Percentiles rank a stretch among this genome's conserved stretches.
phyloP scores from a whole-genome alignment of 2,329 filamentous ascomycete species.

The Alternaria brassicicola region DNA sequence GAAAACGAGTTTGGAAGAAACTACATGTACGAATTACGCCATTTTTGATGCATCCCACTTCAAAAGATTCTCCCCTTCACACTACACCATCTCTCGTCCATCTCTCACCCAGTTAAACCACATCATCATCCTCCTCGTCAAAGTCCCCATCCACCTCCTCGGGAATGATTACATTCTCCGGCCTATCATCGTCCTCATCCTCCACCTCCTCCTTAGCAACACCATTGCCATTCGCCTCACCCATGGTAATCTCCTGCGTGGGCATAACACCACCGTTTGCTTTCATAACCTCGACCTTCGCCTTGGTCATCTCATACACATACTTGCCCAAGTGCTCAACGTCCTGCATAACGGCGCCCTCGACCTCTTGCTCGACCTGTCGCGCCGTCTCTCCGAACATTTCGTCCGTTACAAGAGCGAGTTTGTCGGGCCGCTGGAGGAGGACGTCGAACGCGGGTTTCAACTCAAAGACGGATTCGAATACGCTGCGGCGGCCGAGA shows the following conservation, averaged over 20 bases:
- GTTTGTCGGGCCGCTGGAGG: constrained; percentile 76
- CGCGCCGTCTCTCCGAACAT: constrained; percentile 74
- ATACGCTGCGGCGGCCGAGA: constrained; percentile 84
- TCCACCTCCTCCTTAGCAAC: constrained; percentile 31
- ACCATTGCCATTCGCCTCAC: constrained; percentile 39
- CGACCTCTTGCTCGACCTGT: constrained; percentile 48
- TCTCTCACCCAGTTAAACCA: background rate
- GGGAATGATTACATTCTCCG: constrained; percentile 39
- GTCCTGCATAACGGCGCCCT: constrained; percentile 76
- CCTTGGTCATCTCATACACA: constrained; percentile 92
- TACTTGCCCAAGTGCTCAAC: constrained; percentile 96
- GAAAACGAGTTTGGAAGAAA: background rate
- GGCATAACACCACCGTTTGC: constrained; percentile 45
- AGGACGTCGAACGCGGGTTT: constrained; percentile 83
- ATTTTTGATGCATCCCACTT: background rate
- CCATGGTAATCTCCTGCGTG: constrained; percentile 46
- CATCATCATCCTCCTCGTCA: constrained; percentile 10
- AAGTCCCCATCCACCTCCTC: constrained; percentile 11
- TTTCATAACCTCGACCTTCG: constrained; percentile 66
- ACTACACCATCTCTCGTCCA: no score
- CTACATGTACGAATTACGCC: background rate
- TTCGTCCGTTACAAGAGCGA: constrained; percentile 82
- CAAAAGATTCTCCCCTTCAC: no score
- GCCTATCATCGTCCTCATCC: constrained; percentile 34
- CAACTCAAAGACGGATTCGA: constrained; percentile 87